Base-by-base conservation (phyloP, 495 filamentous ascomycete genomes). In the Hypomontagnella submonticulosa region DNA sequence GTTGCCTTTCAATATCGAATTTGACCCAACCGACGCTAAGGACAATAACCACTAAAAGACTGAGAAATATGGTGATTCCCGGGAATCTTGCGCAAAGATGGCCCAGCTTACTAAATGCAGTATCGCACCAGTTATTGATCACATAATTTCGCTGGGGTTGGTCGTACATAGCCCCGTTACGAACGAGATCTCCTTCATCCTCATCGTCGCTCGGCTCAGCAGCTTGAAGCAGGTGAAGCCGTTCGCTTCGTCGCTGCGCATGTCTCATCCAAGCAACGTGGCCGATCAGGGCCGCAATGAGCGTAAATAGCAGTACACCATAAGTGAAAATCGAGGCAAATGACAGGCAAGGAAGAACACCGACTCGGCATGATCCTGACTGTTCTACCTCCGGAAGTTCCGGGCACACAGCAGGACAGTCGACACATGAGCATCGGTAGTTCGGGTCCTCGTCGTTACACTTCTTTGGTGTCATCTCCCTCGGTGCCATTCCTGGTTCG, bases 321-420 rank as follows among this genome's bases (percentile, higher is more conserved):
- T 99, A 99, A 47, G 92, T 85, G 36, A 97, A 77, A 70, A 97
- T 92, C 13, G 96, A 92, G 1, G 88, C 87, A 74, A 99, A 97
- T 4, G 93, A 97, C 37, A 98, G 80, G 70, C 95, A 99, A 1
- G 92, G 93, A 32, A 97, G 79, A 6, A 88, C 76, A 41, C 95
- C 96, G 16, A 99, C 92, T 68, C 90, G 84, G 76, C 95, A 99
- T 23, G 85, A 80, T 50, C 88, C 78, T 4, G 82, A 79, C 44
- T 89, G 78, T 34, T 86, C 75, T 15, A 98, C 82, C 4, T 86
- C 88, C 10, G 90, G 90, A 32, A 98, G 82, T 67, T 87, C 85
- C 0, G 92, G 90, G 67, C 95, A 99, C 11, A 92, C 88, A 1
- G 84, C 87, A 0, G 88, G 90, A 73, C 95, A 99, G 69, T 99